Evolutionary conservation across 345 rosid species (phyloP), one percentile per base, ranked within the genome.

Genomic region (Eucalyptus regnans): DNA sequence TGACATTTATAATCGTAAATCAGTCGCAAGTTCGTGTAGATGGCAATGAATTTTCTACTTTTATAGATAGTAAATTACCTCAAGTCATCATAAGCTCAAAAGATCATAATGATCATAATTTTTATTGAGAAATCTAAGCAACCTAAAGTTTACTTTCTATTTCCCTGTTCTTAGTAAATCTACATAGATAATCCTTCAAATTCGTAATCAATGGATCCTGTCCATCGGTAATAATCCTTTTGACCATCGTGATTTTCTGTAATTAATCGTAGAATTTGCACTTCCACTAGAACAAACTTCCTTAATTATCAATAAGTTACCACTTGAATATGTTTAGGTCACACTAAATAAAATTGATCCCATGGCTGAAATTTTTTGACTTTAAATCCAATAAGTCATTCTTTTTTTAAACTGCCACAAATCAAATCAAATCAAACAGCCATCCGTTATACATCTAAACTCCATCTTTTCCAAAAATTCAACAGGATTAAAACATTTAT

Each of bases 201-300:
- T 66, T 66, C 0, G 2, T 16, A 66, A 66, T n/a, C 37, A 66
- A 31, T 31, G 41, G 20, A 66, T 31, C 22, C 2, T 16, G 9
- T 66, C 3, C 43, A 66, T 8, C 31, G 31, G 0, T 66, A 66
- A 31, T 15, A 15, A 31, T 66, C 11, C 41, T 66, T 66, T 31
- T 0, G 1, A 66, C 11, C 2, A 9, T 31, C 6, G 7, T 8
- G 12, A 31, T 31, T 66, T 58, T 58, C n/a, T 7, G 0, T 25
- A 25, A 58, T 58, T 58, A 58, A 58, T 58, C 7, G 3, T 58
- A 58, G 0, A 58, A 58, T 11, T 58, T 58, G 12, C 29, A 56
- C 0, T 22, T 56, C 27, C 27, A 56, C 29, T 1, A 0, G 62
- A 58, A 58, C 64, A 58, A 58, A 58, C 29, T 58, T 22, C 29